Conservation (phyloP, 2,329 filamentous ascomycete genomes). For the Colletotrichum brevisporum region DNA sequence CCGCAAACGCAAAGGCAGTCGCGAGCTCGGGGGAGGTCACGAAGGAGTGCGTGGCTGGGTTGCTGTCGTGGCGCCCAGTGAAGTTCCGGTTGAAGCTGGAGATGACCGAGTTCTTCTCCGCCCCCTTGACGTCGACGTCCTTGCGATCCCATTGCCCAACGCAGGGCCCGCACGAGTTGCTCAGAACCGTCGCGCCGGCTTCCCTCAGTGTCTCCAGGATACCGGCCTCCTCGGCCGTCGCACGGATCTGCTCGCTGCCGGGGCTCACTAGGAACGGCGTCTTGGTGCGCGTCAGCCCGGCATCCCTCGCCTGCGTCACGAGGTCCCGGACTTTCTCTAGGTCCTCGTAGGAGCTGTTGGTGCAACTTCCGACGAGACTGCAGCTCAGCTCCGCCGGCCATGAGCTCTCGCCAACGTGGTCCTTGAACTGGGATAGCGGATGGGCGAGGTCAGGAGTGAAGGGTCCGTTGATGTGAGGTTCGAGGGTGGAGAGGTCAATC, state of each 20-base stretch:
- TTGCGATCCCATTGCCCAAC: slow-evolving; percentile 53
- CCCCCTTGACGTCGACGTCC: slow-evolving; percentile 46
- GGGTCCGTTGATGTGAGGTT: slow-evolving; percentile 53
- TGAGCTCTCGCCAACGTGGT: slow-evolving; percentile 44
- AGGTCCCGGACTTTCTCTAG: slow-evolving; percentile 49
- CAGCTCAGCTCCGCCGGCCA: slow-evolving; percentile 50
- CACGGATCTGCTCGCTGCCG: slow-evolving; percentile 52
- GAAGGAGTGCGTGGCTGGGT: slow-evolving; percentile 62
- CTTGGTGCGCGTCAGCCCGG: slow-evolving; percentile 47
- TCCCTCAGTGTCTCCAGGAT: slow-evolving; percentile 47
- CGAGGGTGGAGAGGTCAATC: slow-evolving; percentile 50
- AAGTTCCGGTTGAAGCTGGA: slow-evolving; percentile 55
- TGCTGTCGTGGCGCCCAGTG: slow-evolving; percentile 53
- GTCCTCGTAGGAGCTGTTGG: slow-evolving; percentile 55
- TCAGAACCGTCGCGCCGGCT: slow-evolving; percentile 50
- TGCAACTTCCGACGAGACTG: slow-evolving; percentile 52
- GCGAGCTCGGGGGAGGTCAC: slow-evolving; percentile 63
- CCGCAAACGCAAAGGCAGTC: slow-evolving; percentile 57
- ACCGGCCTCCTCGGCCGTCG: slow-evolving; percentile 48
- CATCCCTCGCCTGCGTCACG: slow-evolving; percentile 48
- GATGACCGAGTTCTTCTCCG: slow-evolving; percentile 50
- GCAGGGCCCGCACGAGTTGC: slow-evolving; percentile 52
- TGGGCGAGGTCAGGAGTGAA: slow-evolving; percentile 52
- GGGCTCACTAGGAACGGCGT: slow-evolving; percentile 50
- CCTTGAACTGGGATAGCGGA: slow-evolving; percentile 49